Conservation (phyloP, 108 stramenopile species). For the Fistulifera pelliculosa region DNA sequence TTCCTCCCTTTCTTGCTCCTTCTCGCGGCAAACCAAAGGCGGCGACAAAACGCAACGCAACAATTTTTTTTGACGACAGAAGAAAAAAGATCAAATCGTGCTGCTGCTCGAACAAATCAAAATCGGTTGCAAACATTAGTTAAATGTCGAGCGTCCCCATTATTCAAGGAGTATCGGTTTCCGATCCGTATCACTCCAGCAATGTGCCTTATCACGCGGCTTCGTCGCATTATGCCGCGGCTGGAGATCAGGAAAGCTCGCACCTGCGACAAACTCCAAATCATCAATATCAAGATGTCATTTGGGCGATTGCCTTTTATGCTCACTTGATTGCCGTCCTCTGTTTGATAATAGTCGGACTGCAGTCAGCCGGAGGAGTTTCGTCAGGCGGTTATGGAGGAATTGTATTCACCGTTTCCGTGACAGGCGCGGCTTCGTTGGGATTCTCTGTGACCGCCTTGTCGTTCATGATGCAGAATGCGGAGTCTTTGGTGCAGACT, state of each 20-base stretch:
- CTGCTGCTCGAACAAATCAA: no score
- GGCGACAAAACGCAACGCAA: no score
- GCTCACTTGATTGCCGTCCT: conserved; percentile 43
- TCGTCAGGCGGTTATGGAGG: conserved; percentile 8
- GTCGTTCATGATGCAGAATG: conserved; percentile 54
- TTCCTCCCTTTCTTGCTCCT: no score
- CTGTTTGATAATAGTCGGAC: conserved; percentile 14
- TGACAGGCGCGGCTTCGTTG: conserved; percentile 14
- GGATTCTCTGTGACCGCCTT: conserved; percentile 38
- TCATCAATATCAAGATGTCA: conserved; percentile 25
- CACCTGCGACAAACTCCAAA: conserved; percentile 12
- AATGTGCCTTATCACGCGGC: neutral
- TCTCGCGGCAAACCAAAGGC: no score
- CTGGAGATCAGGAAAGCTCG: neutral
- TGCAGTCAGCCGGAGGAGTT: conserved; percentile 13
- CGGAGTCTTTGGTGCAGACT: conserved; percentile 47
- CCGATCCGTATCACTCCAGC: neutral
- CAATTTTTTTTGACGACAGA: no score
- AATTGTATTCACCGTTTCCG: conserved; percentile 12
- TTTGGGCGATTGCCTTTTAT: conserved; percentile 48
- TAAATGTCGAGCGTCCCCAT: conserved; percentile 22
- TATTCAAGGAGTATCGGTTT: conserved; percentile 32
- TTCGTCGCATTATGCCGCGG: neutral
- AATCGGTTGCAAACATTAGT: neutral
- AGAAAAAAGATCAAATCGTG: no score